Conservation (phyloP, 345 rosid genomes). For the Gossypium turneri region DNA sequence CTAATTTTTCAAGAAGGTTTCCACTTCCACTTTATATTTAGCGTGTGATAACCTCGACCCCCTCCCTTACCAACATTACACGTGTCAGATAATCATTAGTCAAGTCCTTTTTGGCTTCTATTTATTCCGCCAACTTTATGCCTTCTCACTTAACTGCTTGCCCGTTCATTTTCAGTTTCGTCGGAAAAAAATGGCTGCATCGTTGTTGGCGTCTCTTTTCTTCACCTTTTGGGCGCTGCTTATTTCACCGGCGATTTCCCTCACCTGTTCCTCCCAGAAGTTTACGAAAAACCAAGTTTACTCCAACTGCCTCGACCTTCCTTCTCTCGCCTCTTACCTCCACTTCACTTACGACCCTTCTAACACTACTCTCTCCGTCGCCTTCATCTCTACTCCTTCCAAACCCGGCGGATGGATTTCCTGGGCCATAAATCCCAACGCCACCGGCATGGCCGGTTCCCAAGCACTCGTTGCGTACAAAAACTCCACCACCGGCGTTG, state of each 20-base stretch:
- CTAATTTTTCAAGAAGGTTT: neutral
- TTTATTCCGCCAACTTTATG: constrained; percentile 14
- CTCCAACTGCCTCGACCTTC: constrained; percentile 62
- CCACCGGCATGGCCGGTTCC: constrained; percentile 63
- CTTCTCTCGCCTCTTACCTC: constrained; percentile 57
- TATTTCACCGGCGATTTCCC: constrained; percentile 46
- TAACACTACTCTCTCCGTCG: constrained; percentile 60
- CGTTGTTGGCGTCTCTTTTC: neutral
- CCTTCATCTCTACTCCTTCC: constrained; percentile 55
- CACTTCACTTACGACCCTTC: constrained; percentile 66
- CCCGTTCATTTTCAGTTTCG: neutral
- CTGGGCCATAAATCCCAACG: constrained; percentile 72
- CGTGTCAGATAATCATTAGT: neutral
- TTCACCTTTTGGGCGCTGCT: constrained; percentile 20
- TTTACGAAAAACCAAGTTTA: constrained; percentile 39
- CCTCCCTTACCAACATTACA: neutral
- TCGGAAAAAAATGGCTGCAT: constrained; percentile 8
- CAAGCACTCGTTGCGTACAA: constrained; percentile 56
- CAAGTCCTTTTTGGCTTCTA: neutral
- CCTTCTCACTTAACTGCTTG: neutral
- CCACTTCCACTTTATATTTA: neutral
- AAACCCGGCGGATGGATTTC: constrained; percentile 55
- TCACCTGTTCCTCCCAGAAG: constrained; percentile 52
- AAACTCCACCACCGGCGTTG: constrained; percentile 29
- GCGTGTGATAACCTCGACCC: neutral